Base-by-base conservation (phyloP, 441 rosid species). In the Gossypium schwendimanii region DNA sequence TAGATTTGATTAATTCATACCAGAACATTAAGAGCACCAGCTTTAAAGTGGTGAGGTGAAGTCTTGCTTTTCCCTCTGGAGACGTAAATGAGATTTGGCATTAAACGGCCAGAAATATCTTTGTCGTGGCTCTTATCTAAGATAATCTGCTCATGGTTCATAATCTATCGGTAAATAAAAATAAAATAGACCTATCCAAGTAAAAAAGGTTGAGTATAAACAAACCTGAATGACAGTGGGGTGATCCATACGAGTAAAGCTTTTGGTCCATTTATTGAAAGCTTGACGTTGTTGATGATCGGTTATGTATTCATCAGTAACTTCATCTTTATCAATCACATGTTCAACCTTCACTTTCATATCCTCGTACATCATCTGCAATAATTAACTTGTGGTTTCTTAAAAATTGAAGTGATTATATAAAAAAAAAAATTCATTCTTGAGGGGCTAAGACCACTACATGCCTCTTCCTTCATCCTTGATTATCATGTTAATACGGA, bases 271-370 rank as follows among this genome's bases (percentile, higher is more conserved):
- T 75, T 75, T 77, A 39, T 67, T 60, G 50, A 87, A 85, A 55
- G 77, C 80, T 26, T 59, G 68, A 21, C 75, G 78, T 26, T 71
- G 80, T 15, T 70, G 55, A 2, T 77, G 77, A 1, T 59, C 73
- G 7, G n/a, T 63, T 23, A 84, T 72, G 69, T 72, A 78, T 9
- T 85, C 76, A 2, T 80, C 79, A 0, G 45, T 67, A 6, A 90
- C 86, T 76, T 72, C 75, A 3, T 93, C 96, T n/a, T 58, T 77
- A 14, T 84, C 86, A 3, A 91, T 77, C 3, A 70, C 84, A 5
- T 73, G 70, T 70, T 94, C 87, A 15, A 87, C 76, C 75, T 77
- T 89, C n/a, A 52, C 41, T 80, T 88, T 89, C 92, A 89, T 89
- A 15, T 68, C 81, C 69, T 93, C 84, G 59, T 93, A 85, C 81